Conservation (phyloP, 176 grass and related monocot genomes). For the Aegilops speltoides region DNA sequence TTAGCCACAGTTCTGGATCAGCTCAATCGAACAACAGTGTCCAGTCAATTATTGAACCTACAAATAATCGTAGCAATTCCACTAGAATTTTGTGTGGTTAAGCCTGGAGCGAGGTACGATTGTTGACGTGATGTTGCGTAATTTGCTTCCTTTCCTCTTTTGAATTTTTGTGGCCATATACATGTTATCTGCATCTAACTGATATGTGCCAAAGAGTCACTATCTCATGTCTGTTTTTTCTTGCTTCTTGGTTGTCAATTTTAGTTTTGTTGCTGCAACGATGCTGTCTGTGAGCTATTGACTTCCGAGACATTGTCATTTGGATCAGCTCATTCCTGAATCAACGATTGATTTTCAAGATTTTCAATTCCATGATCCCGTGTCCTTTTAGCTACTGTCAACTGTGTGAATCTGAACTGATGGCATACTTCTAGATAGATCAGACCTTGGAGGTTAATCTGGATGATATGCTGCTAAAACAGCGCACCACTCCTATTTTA, state of each 20-base stretch:
- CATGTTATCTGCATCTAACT: constrained; percentile 7
- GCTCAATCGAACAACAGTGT: not conserved
- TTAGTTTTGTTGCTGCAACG: constrained; percentile 1
- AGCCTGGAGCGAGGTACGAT: not conserved
- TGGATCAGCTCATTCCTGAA: not conserved
- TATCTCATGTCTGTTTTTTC: not conserved
- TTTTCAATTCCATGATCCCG: not conserved
- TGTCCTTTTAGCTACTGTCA: not conserved
- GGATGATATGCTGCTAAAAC: not conserved
- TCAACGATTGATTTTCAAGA: not conserved
- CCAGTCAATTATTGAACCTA: constrained; percentile 5
- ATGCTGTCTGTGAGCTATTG: constrained; percentile 7
- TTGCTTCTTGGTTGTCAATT: constrained; percentile 2
- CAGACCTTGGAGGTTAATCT: not conserved
- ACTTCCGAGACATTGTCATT: not conserved
- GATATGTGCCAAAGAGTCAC: constrained; percentile 4
- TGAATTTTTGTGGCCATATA: constrained; percentile 33
- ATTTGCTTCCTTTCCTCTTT: not conserved
- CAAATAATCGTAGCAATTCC: not conserved
- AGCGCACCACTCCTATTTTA: not conserved
- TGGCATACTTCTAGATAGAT: not conserved
- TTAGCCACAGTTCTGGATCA: not conserved
- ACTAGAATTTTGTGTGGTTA: not conserved
- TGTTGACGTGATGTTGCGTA: not conserved
- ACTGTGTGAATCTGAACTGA: not conserved